These are phyloP conservation scores for Paracoccidioides lutzii DNA, from an alignment of 2,329 filamentous ascomycete genomes.

Conservation along the genomic window DNA sequence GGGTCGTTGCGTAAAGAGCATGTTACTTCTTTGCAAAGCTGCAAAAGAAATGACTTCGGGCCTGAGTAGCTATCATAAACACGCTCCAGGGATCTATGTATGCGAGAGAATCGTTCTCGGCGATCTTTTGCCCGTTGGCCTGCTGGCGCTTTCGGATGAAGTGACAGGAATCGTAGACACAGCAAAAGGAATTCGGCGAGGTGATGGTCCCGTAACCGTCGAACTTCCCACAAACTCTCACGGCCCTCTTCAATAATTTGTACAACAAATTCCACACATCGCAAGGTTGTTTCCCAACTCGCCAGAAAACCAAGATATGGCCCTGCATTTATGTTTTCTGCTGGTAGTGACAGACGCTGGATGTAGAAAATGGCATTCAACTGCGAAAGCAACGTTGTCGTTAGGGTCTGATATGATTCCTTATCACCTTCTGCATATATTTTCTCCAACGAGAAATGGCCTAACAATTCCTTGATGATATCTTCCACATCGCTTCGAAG, in stretches of 20 bases:
- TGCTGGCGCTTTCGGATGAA: constrained; percentile 27
- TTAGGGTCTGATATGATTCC: constrained; percentile 25
- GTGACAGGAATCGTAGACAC: constrained; percentile 26
- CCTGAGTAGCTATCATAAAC: constrained; percentile 30
- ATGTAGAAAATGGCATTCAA: constrained; percentile 30
- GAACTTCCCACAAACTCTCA: constrained; percentile 23
- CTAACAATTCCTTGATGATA: constrained; percentile 31
- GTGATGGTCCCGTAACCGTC: constrained; percentile 25
- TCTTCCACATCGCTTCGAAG: constrained; percentile 32
- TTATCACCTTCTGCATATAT: constrained; percentile 27
- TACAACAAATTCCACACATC: constrained; percentile 28
- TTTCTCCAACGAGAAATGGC: constrained; percentile 32
- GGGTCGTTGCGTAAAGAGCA: constrained; percentile 24
- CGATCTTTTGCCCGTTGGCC: constrained; percentile 24
- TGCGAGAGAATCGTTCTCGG: constrained; percentile 27
- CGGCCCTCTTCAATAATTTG: constrained; percentile 27
- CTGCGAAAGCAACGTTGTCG: constrained; percentile 26
- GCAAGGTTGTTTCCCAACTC: constrained; percentile 30
- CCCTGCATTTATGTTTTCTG: constrained; percentile 23
- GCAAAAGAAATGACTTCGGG: constrained; percentile 27
- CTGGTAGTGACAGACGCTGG: constrained; percentile 30
- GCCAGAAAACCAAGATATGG: constrained; percentile 29
- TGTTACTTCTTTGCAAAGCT: constrained; percentile 27
- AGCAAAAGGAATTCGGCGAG: constrained; percentile 28
- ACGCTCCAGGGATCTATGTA: constrained; percentile 27